Conservation (phyloP, 805 yeast genomes). For the Candida broadrunensis region DNA sequence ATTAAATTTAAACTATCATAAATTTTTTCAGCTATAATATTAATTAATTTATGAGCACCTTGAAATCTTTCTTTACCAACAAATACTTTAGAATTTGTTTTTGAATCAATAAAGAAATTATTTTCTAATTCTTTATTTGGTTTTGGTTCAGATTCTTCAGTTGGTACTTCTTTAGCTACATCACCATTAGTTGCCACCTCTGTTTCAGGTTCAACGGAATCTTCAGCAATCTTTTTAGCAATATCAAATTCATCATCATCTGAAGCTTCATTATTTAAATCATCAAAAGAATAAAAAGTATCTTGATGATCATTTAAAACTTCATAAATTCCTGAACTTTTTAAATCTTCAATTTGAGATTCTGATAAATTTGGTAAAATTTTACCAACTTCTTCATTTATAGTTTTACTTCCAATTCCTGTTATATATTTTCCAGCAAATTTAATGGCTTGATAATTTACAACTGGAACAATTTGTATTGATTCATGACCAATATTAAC, state of each 20-base stretch:
- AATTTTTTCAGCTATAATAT: constrained; percentile 50
- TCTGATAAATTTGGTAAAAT: constrained; percentile 56
- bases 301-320: constrained; percentile 67
- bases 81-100: constrained; percentile 49
- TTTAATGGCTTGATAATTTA: constrained; percentile 63
- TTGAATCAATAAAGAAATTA: constrained; percentile 65
- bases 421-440: constrained; percentile 49
- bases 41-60: constrained; percentile 66
- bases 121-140: constrained; percentile 69
- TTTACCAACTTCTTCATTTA: constrained; percentile 52
- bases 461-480: constrained; percentile 76
- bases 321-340: constrained; percentile 74
- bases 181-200: constrained; percentile 28
- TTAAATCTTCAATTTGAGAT: constrained; percentile 69
- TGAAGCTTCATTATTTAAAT: constrained; percentile 27
- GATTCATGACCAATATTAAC: constrained; percentile 77
- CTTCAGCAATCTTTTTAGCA: constrained; percentile 83
- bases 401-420: constrained; percentile 60
- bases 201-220: constrained; percentile 36
- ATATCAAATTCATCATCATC: constrained; percentile 73
- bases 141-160: constrained; percentile 25
- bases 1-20: constrained; percentile 53
- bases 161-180: constrained; percentile 7
- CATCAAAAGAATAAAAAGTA: constrained; percentile 61
- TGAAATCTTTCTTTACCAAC: constrained; percentile 91